These are phyloP conservation scores for Xerocomellus intermedius DNA, from an alignment of 768 basidiomycete genomes.

Conservation along the genomic window DNA sequence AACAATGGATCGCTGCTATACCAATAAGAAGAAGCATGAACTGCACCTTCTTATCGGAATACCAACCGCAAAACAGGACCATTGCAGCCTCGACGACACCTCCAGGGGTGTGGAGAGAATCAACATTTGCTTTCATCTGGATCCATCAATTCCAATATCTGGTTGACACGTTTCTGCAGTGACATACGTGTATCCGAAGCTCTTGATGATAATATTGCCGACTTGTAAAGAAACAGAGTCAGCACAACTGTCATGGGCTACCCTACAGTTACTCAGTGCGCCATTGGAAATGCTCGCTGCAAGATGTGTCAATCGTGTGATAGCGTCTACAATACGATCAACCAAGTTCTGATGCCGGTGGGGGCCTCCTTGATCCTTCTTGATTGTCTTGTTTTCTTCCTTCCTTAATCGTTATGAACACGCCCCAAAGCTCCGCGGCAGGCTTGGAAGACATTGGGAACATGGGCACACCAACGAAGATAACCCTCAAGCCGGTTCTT, in stretches of 20 bases:
- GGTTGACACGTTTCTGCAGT: no score
- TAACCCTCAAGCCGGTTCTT: constrained; percentile 1
- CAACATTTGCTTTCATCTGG: no score
- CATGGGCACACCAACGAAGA: not conserved
- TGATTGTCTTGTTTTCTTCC: constrained; percentile 57
- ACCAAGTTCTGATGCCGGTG: constrained; percentile 57
- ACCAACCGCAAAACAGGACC: constrained; percentile 57
- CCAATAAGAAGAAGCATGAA: not conserved
- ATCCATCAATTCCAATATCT: no score
- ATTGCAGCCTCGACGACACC: constrained; percentile 41
- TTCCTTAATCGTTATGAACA: constrained; percentile 65
- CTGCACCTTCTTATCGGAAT: constrained; percentile 59
- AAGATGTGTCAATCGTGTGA: not conserved
- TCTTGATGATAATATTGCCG: no score
- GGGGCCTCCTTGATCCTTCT: constrained; percentile 56
- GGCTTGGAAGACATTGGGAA: constrained; percentile 20
- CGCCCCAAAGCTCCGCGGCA: constrained; percentile 56
- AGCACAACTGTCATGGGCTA: no score
- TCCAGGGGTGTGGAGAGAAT: no score
- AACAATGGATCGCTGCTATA: not conserved
- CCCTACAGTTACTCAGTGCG: no score
- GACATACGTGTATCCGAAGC: no score
- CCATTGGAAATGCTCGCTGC: constrained; percentile 64
- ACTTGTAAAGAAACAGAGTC: no score
- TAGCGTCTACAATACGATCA: constrained; percentile 53